Conservation (phyloP, 208 protist species). For the Leishmania martiniquensis region DNA sequence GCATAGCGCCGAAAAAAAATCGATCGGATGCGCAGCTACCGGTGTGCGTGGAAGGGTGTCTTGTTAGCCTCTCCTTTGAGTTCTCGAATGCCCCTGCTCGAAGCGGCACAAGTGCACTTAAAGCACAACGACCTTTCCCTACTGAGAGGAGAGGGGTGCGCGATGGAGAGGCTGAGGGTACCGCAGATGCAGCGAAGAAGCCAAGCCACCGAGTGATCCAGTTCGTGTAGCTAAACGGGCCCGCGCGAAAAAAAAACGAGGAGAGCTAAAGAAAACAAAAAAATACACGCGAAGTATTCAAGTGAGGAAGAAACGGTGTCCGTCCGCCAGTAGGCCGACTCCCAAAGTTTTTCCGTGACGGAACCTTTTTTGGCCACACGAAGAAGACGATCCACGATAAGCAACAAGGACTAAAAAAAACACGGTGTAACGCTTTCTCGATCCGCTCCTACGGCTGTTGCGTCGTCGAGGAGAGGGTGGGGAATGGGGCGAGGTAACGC, state of each 20-base stretch:
- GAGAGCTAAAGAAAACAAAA: not conserved
- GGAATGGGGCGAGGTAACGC: not conserved
- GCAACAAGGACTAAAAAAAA: not conserved
- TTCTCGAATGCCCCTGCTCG: not conserved
- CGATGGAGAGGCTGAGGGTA: too few species aligned
- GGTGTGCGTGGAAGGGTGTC: not conserved
- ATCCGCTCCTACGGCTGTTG: not conserved
- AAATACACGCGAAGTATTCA: not conserved
- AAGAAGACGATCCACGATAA: too few species aligned
- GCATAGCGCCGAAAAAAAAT: slow-evolving; percentile 9
- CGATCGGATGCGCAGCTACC: not conserved
- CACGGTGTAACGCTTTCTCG: not conserved
- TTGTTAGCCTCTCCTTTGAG: not conserved
- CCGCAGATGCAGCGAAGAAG: too few species aligned
- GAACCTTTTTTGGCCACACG: too few species aligned
- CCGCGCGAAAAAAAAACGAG: not conserved
- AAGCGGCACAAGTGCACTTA: not conserved
- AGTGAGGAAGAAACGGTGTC: not conserved
- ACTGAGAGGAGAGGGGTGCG: not conserved
- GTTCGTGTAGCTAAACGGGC: too few species aligned
- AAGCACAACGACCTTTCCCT: not conserved
- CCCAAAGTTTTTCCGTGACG: not conserved
- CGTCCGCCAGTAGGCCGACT: not conserved
- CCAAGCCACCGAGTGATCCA: too few species aligned
- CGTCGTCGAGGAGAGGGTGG: not conserved